Evolutionary conservation across 805 yeast species (phyloP).

Genomic region (Kuraishia borneana): DNA sequence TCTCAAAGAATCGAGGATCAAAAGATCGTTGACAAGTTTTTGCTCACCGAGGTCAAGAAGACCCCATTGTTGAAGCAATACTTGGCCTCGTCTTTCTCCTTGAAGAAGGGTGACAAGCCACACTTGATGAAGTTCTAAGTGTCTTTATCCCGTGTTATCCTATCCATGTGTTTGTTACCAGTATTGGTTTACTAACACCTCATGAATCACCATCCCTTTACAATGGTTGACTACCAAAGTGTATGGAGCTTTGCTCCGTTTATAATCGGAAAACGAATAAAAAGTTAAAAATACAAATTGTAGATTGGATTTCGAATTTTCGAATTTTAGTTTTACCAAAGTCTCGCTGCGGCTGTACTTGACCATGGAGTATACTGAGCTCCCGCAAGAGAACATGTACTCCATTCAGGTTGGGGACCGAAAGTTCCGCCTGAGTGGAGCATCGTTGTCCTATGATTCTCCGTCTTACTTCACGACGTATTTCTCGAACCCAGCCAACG

Average conservation of each 20-base stretch:
- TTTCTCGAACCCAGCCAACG: constrained; percentile 32
- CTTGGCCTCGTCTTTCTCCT: constrained; percentile 90
- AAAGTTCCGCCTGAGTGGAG: constrained; percentile 62
- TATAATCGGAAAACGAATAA: too few species aligned
- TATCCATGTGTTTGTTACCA: background rate
- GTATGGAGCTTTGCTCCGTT: too few species aligned
- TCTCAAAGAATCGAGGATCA: constrained; percentile 95
- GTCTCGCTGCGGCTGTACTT: too few species aligned
- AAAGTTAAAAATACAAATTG: too few species aligned
- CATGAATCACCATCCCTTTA: too few species aligned
- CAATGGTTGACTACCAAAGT: too few species aligned
- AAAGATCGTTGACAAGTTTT: constrained; percentile 87
- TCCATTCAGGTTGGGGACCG: constrained; percentile 60
- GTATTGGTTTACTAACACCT: too few species aligned
- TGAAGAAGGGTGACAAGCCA: constrained; percentile 97
- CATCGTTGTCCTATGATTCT: constrained; percentile 74
- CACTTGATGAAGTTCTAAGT: constrained; percentile 92
- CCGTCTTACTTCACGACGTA: constrained; percentile 81
- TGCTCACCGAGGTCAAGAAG: constrained; percentile 90
- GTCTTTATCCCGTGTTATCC: constrained; percentile 4
- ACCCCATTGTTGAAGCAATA: constrained; percentile 95
- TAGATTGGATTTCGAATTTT: too few species aligned
- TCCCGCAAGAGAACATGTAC: constrained; percentile 64
- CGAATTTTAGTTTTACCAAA: too few species aligned
- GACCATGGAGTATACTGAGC: constrained; percentile 13